Evolutionary conservation across 768 basidiomycete genomes (phyloP), one percentile per base, ranked within the genome.

Genomic region (Imleria badia): DNA sequence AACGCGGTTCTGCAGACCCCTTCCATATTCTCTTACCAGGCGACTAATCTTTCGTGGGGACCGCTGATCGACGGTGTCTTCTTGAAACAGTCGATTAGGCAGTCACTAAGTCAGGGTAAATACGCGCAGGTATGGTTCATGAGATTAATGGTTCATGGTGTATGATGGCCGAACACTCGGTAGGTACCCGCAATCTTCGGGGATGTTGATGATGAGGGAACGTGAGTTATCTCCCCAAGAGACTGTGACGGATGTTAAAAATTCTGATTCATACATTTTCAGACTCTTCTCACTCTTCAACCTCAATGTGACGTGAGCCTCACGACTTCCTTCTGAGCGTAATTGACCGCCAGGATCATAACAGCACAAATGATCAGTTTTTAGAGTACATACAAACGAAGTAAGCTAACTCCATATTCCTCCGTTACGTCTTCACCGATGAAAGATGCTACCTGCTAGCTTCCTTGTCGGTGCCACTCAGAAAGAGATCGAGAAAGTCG

Each of bases 241-340:
- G 15, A 26, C 26, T 5, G 11, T 13, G 22, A 23, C 4, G 23
- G 22, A 6, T 10, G 15, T 41, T 22, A 22, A 8, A n/a, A n/a
- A n/a, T n/a, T 41, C 22, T 9, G 40, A 41, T 3, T 41, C 14
- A 23, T 26, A 8, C 7, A 4, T n/a, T 23, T 26, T n/a, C 10
- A 71, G 74, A 48, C 66, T 20, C 70, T 72, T 12, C 55, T 49
- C 72, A 15, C 58, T 73, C 1, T 31, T 7, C 43, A 52, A 43
- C 15, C 15, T 38, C 20, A 40, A 39, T 19, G 44, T 52, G 20
- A 29, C 57, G 62, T 12, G 72, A 75, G 12, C 69, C n/a, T n/a
- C 6, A 26, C 51, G 64, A 20, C 12, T 29, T 26, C 26, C 4
- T 35, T 39, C 38, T 19, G 11, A 30, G 6, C n/a, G 8, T 26